Conservation (phyloP, 192 early-diverging fungal species). For the Jimgerdemannia lactiflua region DNA sequence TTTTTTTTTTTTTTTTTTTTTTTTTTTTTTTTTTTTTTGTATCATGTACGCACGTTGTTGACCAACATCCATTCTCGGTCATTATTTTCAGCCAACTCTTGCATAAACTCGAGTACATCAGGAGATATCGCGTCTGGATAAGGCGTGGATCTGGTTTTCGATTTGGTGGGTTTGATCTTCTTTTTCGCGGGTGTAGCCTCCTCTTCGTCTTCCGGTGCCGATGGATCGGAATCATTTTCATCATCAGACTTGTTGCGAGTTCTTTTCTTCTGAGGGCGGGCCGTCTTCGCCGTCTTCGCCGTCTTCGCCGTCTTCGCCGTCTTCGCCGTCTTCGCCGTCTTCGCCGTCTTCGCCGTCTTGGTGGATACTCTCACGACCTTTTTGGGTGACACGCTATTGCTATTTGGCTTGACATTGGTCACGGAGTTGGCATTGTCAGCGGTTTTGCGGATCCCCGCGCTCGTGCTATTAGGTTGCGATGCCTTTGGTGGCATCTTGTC, state of each 20-base stretch:
- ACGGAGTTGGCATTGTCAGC: too few species aligned
- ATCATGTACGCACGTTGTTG: slow-evolving; percentile 10
- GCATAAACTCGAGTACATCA: slow-evolving; percentile 43
- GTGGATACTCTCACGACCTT: not conserved
- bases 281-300: not conserved
- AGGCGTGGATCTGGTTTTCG: slow-evolving; percentile 5
- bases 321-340: too few species aligned
- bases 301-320: not conserved
- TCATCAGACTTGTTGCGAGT: too few species aligned
- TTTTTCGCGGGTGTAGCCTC: not conserved
- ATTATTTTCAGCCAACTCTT: slow-evolving; percentile 44
- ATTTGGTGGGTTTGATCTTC: not conserved
- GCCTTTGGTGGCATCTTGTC: not conserved
- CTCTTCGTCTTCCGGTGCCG: too few species aligned
- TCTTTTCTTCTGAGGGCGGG: too few species aligned
- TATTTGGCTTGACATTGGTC: not conserved
- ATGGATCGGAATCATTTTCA: too few species aligned
- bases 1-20: too few species aligned
- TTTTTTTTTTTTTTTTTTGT: too few species aligned
- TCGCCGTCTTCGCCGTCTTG: not conserved
- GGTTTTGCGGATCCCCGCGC: too few species aligned
- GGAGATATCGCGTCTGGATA: slow-evolving; percentile 48
- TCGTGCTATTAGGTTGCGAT: not conserved
- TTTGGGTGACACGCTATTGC: not conserved
- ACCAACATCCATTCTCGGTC: slow-evolving; percentile 46